These are phyloP conservation scores for Abortiporus biennis DNA, from an alignment of 1,284 basidiomycete species.

Conservation along the genomic window DNA sequence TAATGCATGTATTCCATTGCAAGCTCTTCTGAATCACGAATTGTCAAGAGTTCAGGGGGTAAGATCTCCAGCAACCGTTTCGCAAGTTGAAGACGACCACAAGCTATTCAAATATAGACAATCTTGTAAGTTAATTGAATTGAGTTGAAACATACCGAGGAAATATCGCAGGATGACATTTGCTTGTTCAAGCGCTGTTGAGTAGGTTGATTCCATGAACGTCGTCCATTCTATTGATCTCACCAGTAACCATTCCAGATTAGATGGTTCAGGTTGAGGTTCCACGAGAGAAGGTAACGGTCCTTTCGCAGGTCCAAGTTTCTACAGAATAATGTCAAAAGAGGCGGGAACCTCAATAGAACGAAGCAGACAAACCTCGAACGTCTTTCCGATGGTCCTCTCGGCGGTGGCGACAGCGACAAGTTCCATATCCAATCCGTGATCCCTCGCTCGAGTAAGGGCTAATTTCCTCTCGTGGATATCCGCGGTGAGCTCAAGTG, in stretches of 20 bases:
- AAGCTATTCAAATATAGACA: constrained; percentile 37
- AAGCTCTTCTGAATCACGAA: constrained; percentile 54
- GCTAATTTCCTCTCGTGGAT: constrained; percentile 67
- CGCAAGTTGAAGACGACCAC: constrained; percentile 71
- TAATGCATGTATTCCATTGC: constrained; percentile 71
- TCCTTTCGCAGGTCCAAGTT: constrained; percentile 47
- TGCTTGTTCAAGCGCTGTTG: constrained; percentile 78
- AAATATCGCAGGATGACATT: constrained; percentile 86
- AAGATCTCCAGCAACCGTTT: constrained; percentile 59
- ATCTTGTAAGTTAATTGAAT: constrained; percentile 8
- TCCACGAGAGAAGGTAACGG: constrained; percentile 58
- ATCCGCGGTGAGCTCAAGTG: constrained; percentile 69
- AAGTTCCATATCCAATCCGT: constrained; percentile 76
- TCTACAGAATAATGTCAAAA: constrained; percentile 23
- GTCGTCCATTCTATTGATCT: constrained; percentile 94
- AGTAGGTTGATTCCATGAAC: constrained; percentile 67
- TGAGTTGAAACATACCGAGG: constrained; percentile 50
- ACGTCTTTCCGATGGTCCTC: constrained; percentile 68
- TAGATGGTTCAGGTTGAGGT: constrained; percentile 43
- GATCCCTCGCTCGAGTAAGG: constrained; percentile 73
- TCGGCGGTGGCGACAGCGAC: constrained; percentile 84
- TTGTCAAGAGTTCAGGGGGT: constrained; percentile 55
- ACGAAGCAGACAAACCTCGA: constrained; percentile 43
- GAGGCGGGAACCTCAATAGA: constrained; percentile 4
- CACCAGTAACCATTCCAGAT: constrained; percentile 66